Conservation (phyloP, 352 stramenopile genomes). For the Pythium pectinolyticum region DNA sequence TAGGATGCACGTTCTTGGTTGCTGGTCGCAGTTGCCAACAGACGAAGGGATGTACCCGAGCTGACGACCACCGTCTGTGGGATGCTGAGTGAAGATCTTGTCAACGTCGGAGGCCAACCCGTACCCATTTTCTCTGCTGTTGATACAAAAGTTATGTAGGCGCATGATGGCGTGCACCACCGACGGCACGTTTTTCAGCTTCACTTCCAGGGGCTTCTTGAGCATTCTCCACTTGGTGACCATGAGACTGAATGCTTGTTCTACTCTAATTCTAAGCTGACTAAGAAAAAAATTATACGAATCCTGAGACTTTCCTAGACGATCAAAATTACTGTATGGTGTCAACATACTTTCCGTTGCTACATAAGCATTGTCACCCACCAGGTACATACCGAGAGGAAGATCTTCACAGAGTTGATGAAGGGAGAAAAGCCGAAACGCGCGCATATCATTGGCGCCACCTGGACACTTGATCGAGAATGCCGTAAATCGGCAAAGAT, state of each 20-base stretch:
- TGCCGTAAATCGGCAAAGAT: slow-evolving; percentile 6
- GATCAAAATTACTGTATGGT: not conserved
- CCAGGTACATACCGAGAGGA: not conserved
- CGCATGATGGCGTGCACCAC: not conserved
- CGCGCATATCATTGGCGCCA: not conserved
- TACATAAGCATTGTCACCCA: slow-evolving; percentile 6
- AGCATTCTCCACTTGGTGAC: slow-evolving; percentile 34
- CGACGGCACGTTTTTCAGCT: not conserved
- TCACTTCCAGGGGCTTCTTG: not conserved
- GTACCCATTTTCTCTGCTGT: not conserved
- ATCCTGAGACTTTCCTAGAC: slow-evolving; percentile 14
- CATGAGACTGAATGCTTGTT: slow-evolving; percentile 39
- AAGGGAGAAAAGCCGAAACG: not conserved
- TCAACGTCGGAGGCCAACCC: not conserved
- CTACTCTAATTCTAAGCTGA: slow-evolving; percentile 40
- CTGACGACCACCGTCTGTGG: not conserved
- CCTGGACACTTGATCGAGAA: not conserved
- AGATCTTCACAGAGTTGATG: not conserved
- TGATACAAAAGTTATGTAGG: slow-evolving; percentile 10
- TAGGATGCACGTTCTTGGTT: no score
- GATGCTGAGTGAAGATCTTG: not conserved
- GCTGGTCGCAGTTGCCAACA: not conserved
- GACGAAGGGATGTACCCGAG: not conserved
- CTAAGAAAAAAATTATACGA: slow-evolving; percentile 40
- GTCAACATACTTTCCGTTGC: not conserved